Evolutionary conservation across 1,284 basidiomycete species (phyloP).

Genomic region (Chalciporus sp.): DNA sequence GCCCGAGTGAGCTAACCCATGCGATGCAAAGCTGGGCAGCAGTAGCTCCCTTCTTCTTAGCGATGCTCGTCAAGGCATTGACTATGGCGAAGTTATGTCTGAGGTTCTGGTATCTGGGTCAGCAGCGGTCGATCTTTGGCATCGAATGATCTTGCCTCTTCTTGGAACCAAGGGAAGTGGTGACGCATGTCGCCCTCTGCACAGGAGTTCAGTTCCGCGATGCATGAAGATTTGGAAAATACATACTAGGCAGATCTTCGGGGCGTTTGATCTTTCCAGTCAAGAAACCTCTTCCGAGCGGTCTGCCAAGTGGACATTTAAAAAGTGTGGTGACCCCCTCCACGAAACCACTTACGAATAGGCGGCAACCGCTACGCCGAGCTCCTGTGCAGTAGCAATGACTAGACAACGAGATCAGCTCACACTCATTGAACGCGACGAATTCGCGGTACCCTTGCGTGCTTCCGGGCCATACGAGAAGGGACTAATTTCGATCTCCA

Average conservation of each 20-base stretch:
- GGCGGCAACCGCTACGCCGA: conserved; percentile 52
- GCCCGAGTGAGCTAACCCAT: conserved; percentile 45
- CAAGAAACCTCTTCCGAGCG: conserved; percentile 38
- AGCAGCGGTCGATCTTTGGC: background rate
- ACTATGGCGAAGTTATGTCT: conserved; percentile 59
- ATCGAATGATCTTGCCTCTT: conserved; percentile 23
- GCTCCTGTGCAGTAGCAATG: conserved; percentile 43
- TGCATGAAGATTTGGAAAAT: background rate
- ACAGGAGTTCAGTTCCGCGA: background rate
- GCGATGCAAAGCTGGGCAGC: conserved; percentile 62
- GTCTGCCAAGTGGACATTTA: conserved; percentile 32
- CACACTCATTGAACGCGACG: background rate
- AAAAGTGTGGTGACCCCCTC: background rate
- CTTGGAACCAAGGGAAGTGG: conserved; percentile 31
- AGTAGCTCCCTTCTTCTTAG: conserved; percentile 46
- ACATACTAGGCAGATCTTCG: conserved; percentile 44
- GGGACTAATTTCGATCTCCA: conserved; percentile 33
- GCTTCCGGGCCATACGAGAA: conserved; percentile 50
- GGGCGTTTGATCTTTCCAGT: conserved; percentile 46
- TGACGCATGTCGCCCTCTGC: conserved; percentile 33
- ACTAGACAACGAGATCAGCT: conserved; percentile 36
- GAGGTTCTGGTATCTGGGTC: conserved; percentile 38
- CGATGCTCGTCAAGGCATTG: conserved; percentile 45
- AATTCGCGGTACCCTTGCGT: conserved; percentile 33
- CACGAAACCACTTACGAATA: conserved; percentile 42